Conservation (phyloP, 192 early-diverging fungal genomes). For the Thoreauomyces humboldtii region DNA sequence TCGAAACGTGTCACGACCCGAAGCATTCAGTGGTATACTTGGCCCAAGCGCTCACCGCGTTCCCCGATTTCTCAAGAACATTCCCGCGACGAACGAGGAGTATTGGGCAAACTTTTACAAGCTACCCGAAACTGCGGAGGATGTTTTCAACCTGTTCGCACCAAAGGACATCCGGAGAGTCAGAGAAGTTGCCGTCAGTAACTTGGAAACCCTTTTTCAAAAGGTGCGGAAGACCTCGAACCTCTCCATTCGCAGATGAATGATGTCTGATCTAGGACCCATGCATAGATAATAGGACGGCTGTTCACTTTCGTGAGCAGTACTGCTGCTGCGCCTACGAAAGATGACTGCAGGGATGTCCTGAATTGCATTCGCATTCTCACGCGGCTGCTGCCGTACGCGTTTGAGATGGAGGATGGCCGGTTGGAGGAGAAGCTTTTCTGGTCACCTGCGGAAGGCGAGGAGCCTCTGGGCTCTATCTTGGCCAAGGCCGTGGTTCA, state of each 20-base stretch:
- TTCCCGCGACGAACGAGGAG: conserved; percentile 12
- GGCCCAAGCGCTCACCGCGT: background rate
- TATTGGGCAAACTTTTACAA: conserved; percentile 63
- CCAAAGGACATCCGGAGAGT: conserved; percentile 79
- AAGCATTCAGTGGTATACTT: too few relatives aligned
- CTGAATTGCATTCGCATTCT: conserved; percentile 81
- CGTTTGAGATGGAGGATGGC: conserved; percentile 64
- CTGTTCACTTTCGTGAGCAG: conserved; percentile 19
- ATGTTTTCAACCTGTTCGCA: conserved; percentile 82
- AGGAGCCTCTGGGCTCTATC: conserved; percentile 3
- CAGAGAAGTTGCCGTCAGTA: conserved; percentile 70
- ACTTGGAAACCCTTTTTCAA: conserved; percentile 71
- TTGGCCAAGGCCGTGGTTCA: conserved; percentile 20
- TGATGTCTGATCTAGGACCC: too few relatives aligned
- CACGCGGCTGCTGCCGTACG: conserved; percentile 80
- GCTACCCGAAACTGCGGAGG: conserved; percentile 72
- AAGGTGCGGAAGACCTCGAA: conserved; percentile 60
- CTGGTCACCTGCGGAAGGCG: conserved; percentile 46
- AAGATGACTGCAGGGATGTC: conserved; percentile 60
- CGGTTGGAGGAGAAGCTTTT: conserved; percentile 64
- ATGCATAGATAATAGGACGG: conserved; percentile 7
- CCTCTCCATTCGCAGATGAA: too few relatives aligned
- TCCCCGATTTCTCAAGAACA: conserved; percentile 2
- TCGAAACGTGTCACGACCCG: too few relatives aligned
- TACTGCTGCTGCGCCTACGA: conserved; percentile 41